Conservation (phyloP, 2,329 filamentous ascomycete species). For the Aureobasidium melanogenum region DNA sequence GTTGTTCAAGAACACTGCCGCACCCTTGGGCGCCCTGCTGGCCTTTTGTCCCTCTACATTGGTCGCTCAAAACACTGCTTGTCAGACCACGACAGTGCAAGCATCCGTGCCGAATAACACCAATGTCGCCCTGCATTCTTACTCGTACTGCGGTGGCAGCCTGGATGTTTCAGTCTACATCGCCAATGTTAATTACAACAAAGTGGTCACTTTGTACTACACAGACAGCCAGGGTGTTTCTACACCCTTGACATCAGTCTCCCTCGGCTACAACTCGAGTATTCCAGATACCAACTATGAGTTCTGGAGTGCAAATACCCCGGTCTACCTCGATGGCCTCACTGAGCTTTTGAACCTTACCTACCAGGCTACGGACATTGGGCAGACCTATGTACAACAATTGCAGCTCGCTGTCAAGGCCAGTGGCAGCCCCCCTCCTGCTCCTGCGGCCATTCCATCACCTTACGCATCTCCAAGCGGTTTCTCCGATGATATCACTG, state of each 20-base stretch:
- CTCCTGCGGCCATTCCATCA: constrained; percentile 18
- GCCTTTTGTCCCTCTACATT: constrained; percentile 4
- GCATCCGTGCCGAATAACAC: constrained; percentile 15
- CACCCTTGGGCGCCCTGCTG: constrained; percentile 1
- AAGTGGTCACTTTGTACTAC: constrained; percentile 24
- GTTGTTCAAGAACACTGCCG: constrained; percentile 4
- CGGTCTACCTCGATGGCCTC: constrained; percentile 24
- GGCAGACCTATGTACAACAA: constrained; percentile 19
- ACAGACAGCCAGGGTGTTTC: constrained; percentile 21
- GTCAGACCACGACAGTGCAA: constrained; percentile 18
- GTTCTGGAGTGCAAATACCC: constrained; percentile 21
- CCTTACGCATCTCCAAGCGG: constrained; percentile 23
- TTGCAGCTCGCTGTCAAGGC: constrained; percentile 19
- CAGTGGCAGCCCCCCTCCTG: constrained; percentile 18
- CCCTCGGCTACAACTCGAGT: constrained; percentile 20
- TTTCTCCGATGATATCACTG: constrained; percentile 24
- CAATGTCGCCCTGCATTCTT: constrained; percentile 21
- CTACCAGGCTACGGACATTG: constrained; percentile 22
- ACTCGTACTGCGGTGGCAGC: constrained; percentile 24
- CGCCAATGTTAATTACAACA: constrained; percentile 25
- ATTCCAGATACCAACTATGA: constrained; percentile 20
- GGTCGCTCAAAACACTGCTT: constrained; percentile 16
- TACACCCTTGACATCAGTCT: constrained; percentile 22
- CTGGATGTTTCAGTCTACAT: constrained; percentile 22
- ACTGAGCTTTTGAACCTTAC: constrained; percentile 24